Percentiles rank a stretch among this genome's conserved stretches.
Evolutionary conservation across 2,329 filamentous ascomycete genomes (phyloP).

Genomic region (Fusarium tjaetaba): DNA sequence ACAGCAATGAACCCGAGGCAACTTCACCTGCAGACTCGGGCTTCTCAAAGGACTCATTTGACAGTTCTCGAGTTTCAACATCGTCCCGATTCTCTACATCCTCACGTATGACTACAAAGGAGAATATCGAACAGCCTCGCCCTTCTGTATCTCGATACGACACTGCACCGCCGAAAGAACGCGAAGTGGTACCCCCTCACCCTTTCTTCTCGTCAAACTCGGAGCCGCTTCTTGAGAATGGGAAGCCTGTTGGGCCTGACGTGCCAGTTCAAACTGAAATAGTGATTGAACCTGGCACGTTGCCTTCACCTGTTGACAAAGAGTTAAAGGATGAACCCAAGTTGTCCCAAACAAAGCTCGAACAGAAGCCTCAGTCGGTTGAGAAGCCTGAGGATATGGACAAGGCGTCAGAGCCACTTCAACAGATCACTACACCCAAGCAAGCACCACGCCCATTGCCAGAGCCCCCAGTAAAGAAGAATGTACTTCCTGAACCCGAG

Average conservation of each 20-base stretch:
- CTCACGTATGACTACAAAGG: slow-evolving; percentile 26
- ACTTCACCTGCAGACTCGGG: not conserved
- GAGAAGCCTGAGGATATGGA: not conserved
- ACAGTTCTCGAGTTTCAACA: slow-evolving; percentile 14
- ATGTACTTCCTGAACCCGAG: not conserved
- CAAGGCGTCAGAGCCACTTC: not conserved
- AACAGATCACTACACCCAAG: not conserved
- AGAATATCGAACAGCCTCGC: slow-evolving; percentile 21
- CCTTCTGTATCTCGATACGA: slow-evolving; percentile 15
- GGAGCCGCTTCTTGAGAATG: not conserved
- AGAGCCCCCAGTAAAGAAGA: not conserved
- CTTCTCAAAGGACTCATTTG: slow-evolving; percentile 16
- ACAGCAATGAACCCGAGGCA: slow-evolving; percentile 17
- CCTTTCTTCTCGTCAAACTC: slow-evolving; percentile 11
- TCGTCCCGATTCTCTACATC: slow-evolving; percentile 31
- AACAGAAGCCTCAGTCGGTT: fast-evolving
- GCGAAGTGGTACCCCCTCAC: not conserved
- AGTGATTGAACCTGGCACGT: not conserved
- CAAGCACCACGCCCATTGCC: not conserved
- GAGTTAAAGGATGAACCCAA: not conserved
- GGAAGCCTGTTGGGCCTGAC: not conserved
- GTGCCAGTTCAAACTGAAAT: not conserved
- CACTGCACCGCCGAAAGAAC: slow-evolving; percentile 7
- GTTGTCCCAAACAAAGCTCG: not conserved
- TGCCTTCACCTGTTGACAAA: not conserved